Evolutionary conservation across 805 yeast species (phyloP).

Genomic region (Wickerhamiella shivajii): DNA sequence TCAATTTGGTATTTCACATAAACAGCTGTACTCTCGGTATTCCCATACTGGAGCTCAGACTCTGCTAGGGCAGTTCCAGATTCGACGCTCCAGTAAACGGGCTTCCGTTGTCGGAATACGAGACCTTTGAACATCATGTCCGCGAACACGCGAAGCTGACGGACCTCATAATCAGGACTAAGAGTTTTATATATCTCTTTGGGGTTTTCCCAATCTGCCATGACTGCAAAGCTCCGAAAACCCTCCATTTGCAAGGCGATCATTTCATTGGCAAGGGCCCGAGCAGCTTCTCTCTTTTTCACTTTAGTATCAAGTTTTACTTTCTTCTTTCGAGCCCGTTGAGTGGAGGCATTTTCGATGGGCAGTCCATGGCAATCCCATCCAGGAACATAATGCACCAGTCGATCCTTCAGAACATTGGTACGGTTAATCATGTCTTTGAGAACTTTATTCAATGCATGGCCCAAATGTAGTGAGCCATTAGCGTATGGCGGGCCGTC

Average conservation of each 20-base stretch:
- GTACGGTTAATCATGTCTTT: conserved; percentile 75
- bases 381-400: conserved; percentile 70
- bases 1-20: conserved; percentile 12
- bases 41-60: conserved; percentile 83
- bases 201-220: conserved; percentile 62
- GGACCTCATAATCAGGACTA: conserved; percentile 50
- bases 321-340: conserved; percentile 27
- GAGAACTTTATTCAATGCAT: conserved; percentile 75
- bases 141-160: conserved; percentile 60
- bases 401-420: conserved; percentile 46
- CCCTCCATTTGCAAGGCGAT: conserved; percentile 46
- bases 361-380: conserved; percentile 99
- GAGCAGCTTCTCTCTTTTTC: conserved; percentile 52
- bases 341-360: conserved; percentile 73
- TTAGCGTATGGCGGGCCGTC: conserved; percentile 99
- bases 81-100: conserved; percentile 96
- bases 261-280: conserved; percentile 53
- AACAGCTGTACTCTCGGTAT: conserved; percentile 25
- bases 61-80: conserved; percentile 91
- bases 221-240: conserved; percentile 58
- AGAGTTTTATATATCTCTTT: conserved; percentile 52
- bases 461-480: conserved; percentile 85
- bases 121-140: conserved; percentile 49
- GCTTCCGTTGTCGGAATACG: conserved; percentile 74
- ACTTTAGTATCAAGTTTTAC: conserved; percentile 23